Conservation (phyloP, 768 basidiomycete genomes). For the Filobasidium floriforme region DNA sequence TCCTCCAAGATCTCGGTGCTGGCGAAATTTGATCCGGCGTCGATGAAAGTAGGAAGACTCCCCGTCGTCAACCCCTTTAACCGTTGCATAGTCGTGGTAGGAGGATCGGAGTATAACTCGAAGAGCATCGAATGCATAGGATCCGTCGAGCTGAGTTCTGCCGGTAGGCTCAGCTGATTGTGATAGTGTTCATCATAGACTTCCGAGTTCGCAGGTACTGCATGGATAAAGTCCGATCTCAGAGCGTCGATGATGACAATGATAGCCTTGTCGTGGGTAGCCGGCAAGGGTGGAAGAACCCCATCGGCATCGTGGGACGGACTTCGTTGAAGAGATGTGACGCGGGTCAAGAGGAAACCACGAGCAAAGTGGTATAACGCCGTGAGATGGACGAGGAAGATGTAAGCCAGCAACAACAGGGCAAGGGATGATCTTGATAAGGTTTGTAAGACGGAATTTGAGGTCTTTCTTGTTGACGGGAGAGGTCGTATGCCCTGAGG, state of each 20-base stretch:
- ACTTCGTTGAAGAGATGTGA: conserved; percentile 59
- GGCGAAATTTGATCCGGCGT: conserved; percentile 87
- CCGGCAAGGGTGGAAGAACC: conserved; percentile 42
- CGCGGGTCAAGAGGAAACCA: conserved; percentile 79
- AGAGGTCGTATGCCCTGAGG: too few species aligned
- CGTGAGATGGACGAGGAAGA: conserved; percentile 61
- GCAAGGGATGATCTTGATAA: conserved; percentile 37
- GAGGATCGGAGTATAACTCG: conserved; percentile 85
- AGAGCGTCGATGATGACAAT: conserved; percentile 84
- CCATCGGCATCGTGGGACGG: conserved; percentile 37
- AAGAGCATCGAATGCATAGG: conserved; percentile 77
- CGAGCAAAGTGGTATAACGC: conserved; percentile 84
- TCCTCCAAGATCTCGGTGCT: conserved; percentile 80
- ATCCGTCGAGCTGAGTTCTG: conserved; percentile 56
- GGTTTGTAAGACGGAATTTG: neutral
- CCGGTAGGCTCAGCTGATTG: conserved; percentile 70
- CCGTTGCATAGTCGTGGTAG: conserved; percentile 87
- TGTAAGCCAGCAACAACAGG: conserved; percentile 37
- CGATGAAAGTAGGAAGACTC: conserved; percentile 88
- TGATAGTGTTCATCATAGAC: conserved; percentile 55
- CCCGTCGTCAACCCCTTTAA: conserved; percentile 94
- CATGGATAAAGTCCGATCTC: conserved; percentile 79
- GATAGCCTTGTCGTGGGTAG: conserved; percentile 72
- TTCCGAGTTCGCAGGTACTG: conserved; percentile 40
- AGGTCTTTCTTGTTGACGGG: too few species aligned